phyloP scores from a whole-genome alignment of 2,329 filamentous ascomycete genomes.

The Trichoderma aggressivum region DNA sequence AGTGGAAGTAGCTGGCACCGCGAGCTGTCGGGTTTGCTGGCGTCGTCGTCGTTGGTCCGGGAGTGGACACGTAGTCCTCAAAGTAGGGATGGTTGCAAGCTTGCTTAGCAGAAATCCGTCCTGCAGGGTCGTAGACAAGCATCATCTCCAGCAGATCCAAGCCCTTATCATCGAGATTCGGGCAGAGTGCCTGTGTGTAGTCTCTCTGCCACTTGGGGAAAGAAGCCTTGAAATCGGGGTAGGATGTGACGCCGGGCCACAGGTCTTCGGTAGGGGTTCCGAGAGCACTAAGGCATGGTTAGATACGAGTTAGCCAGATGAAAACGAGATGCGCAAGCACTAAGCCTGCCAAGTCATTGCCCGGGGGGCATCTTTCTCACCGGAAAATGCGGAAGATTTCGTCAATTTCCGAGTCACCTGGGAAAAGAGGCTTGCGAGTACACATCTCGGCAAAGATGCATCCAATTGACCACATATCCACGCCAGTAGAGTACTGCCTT shows the following conservation, averaged over 20 bases:
- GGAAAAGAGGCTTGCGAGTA: slow-evolving; percentile 87
- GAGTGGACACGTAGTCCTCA: slow-evolving; percentile 37
- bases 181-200: slow-evolving; percentile 61
- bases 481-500: slow-evolving; percentile 87
- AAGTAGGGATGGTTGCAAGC: slow-evolving; percentile 85
- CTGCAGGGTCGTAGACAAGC: slow-evolving; percentile 83
- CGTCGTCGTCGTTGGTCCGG: slow-evolving; percentile 24
- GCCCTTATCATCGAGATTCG: slow-evolving; percentile 68
- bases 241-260: slow-evolving; percentile 92
- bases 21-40: slow-evolving; percentile 24
- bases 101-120: slow-evolving; percentile 85
- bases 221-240: slow-evolving; percentile 87
- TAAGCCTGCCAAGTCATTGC: not conserved
- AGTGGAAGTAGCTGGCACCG: slow-evolving; percentile 37
- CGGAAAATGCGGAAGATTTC: slow-evolving; percentile 61
- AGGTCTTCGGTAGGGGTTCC: slow-evolving; percentile 78
- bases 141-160: slow-evolving; percentile 66
- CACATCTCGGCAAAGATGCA: slow-evolving; percentile 98
- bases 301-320: not conserved
- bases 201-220: slow-evolving; percentile 89
- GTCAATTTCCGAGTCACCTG: slow-evolving; percentile 70
- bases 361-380: slow-evolving; percentile 41
- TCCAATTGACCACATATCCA: slow-evolving; percentile 94
- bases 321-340: not conserved
- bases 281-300: slow-evolving; percentile 52